Percentiles rank a stretch among this genome's conserved stretches.
Conservation (phyloP, 225 moss, liverwort and hornwort species). For the Polytrichum commune region DNA sequence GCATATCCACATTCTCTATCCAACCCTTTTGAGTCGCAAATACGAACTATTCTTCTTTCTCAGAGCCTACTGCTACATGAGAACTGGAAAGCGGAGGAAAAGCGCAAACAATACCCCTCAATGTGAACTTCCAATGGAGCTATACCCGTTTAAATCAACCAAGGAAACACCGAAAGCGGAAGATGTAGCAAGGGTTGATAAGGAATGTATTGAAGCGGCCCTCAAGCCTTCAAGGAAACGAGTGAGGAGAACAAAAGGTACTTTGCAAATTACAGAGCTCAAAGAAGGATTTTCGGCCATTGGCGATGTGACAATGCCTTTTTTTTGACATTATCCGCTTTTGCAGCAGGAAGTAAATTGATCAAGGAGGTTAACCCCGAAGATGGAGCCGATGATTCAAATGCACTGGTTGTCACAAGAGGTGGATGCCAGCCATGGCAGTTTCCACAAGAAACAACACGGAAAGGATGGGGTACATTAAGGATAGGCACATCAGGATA, state of each 20-base stretch:
- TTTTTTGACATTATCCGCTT: not conserved
- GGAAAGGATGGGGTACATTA: constrained; percentile 2
- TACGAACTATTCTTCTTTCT: too few relatives aligned
- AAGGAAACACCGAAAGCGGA: not conserved
- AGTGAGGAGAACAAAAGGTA: not conserved
- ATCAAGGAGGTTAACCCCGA: not conserved
- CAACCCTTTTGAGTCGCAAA: too few relatives aligned
- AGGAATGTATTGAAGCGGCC: constrained; percentile 2
- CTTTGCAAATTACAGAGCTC: not conserved
- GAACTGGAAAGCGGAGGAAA: not conserved
- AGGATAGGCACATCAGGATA: constrained; percentile 6
- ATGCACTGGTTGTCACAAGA: not conserved
- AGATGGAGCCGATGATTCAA: constrained; percentile 1
- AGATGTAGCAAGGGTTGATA: not conserved
- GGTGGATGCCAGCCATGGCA: constrained; percentile 8
- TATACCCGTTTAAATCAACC: not conserved
- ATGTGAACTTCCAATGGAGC: not conserved
- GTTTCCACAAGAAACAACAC: not conserved
- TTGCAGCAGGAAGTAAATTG: not conserved
- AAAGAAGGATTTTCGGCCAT: not conserved
- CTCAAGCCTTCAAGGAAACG: not conserved
- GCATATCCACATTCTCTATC: too few relatives aligned
- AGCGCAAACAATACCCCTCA: not conserved
- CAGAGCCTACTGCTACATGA: not conserved
- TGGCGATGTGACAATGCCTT: not conserved